These are phyloP conservation scores for sorghum (Sorghum bicolor) DNA, from an alignment of 176 grass and related monocot genomes.

Conservation along the genomic window Sorghum_bicolor_NCBIv3 NC_012878.2:52800501-52801000, in stretches of 20 bases:
- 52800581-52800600: background rate
- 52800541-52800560: constrained; percentile 10
- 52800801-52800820: constrained; percentile 64
- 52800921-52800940: background rate
- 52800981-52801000: constrained; percentile 60
- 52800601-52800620: constrained; percentile 7
- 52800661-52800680: constrained; percentile 81
- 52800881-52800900: constrained; percentile 46
- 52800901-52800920: background rate
- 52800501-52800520: constrained; percentile 22
- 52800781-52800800: constrained; percentile 78
- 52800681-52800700: constrained; percentile 92
- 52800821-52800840: constrained; percentile 76
- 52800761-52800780: constrained; percentile 57
- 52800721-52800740: background rate
- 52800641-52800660: constrained; percentile 92
- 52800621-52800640: constrained; percentile 79
- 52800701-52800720: background rate
- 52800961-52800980: background rate
- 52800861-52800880: constrained; percentile 85
- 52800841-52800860: constrained; percentile 96
- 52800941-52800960: background rate
- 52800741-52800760: constrained; percentile 3
- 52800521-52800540: background rate
- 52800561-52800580: background rate